phyloP scores from a whole-genome alignment of 345 rosid genomes.

The Lumnitzera racemosa region DNA sequence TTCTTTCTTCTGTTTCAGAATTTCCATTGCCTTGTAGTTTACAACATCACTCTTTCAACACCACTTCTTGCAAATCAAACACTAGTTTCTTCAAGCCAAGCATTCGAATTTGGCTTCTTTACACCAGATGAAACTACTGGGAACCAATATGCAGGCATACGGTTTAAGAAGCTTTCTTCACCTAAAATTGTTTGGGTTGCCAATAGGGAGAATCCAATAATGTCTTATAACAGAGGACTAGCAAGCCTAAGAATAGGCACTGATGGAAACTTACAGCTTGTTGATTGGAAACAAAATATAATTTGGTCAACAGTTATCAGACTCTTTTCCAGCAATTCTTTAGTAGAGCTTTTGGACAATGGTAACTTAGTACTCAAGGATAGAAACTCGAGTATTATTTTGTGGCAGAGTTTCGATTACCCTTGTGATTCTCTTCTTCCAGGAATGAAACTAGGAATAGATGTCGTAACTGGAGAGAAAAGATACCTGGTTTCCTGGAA shows the following conservation, averaged over 20 bases:
- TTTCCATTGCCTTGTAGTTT: no score
- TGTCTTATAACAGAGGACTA: constrained; percentile 15
- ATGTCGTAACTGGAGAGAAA: not conserved
- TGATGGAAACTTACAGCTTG: constrained; percentile 12
- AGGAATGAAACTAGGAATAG: constrained; percentile 1
- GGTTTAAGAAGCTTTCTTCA: constrained; percentile 17
- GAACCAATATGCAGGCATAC: constrained; percentile 23
- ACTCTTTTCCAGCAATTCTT: constrained; percentile 1
- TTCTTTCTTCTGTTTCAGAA: no score
- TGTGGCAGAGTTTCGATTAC: constrained; percentile 11
- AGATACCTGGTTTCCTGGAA: constrained; percentile 6
- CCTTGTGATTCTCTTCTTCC: constrained; percentile 8
- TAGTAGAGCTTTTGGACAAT: not conserved
- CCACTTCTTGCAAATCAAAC: not conserved
- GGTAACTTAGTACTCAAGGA: constrained; percentile 16
- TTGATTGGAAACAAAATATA: constrained; percentile 3
- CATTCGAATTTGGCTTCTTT: constrained; percentile 29
- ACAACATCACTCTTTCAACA: no score
- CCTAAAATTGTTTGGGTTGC: constrained; percentile 28
- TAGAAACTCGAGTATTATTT: constrained; percentile 13
- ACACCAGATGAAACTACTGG: constrained; percentile 7
- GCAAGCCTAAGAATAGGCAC: constrained; percentile 6
- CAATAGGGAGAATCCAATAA: constrained; percentile 21
- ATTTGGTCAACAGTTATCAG: constrained; percentile 23
- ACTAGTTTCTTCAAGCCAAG: not conserved